Conservation (phyloP, 1,139 yeast genomes). For the Candida frijolesensis region DNA sequence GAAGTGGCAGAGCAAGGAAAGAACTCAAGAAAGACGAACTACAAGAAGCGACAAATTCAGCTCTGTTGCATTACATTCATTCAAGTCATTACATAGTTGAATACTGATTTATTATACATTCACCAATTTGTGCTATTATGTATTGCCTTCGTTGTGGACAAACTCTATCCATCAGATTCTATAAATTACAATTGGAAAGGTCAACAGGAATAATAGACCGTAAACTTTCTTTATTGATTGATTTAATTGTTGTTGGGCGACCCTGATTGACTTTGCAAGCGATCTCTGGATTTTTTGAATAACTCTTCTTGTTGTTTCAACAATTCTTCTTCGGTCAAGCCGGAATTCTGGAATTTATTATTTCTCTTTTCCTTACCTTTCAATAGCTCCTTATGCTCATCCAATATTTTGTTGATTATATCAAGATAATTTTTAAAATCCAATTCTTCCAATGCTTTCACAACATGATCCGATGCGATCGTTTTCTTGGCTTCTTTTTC, state of each 20-base stretch:
- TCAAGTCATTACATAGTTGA: too few relatives aligned
- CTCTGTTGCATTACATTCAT: background rate
- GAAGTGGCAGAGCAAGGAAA: background rate
- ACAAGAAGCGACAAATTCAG: background rate
- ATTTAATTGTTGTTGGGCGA: constrained; percentile 10
- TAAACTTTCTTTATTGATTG: background rate
- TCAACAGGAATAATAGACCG: background rate
- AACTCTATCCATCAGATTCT: background rate
- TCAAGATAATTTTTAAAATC: constrained; percentile 88
- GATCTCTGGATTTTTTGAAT: constrained; percentile 84
- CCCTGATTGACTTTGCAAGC: constrained; percentile 49
- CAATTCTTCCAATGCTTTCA: constrained; percentile 83
- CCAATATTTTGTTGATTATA: constrained; percentile 76
- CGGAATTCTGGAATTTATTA: constrained; percentile 91
- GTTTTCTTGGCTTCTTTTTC: constrained; percentile 96
- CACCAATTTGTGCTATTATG: background rate
- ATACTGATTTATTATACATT: too few relatives aligned
- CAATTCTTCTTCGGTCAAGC: constrained; percentile 88
- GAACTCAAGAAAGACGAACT: background rate
- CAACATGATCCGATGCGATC: constrained; percentile 94
- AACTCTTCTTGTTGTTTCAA: constrained; percentile 90
- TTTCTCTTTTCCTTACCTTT: constrained; percentile 90
- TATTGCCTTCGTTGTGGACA: background rate
- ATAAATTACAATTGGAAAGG: background rate
- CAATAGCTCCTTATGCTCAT: constrained; percentile 84